These are phyloP conservation scores for Hypericum perforatum DNA, from an alignment of 345 rosid genomes.

Conservation along the genomic window DNA sequence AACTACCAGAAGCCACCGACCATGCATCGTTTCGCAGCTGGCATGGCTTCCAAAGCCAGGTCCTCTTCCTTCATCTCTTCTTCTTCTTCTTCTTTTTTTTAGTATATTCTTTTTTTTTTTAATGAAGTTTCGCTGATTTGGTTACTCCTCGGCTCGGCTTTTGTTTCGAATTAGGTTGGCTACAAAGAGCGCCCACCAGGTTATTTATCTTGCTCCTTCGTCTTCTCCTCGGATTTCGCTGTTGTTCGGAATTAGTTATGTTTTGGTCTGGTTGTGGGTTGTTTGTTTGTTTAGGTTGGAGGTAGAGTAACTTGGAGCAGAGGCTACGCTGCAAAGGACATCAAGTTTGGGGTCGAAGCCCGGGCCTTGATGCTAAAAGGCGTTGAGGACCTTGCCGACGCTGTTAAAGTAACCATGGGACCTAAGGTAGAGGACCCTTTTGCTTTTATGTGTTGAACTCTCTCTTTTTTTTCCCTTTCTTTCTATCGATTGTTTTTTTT, in stretches of 20 bases:
- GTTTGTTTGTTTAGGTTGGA: slow-evolving; percentile 11
- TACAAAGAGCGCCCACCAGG: slow-evolving; percentile 8
- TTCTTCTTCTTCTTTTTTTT: background rate
- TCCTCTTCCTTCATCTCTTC: background rate
- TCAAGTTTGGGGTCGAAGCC: slow-evolving; percentile 21
- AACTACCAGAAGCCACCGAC: background rate
- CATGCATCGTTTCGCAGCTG: slow-evolving; percentile 17
- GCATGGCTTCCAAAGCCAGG: slow-evolving; percentile 17
- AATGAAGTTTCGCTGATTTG: too few relatives aligned
- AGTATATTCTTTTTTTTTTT: background rate
- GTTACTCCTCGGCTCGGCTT: too few relatives aligned
- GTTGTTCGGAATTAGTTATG: background rate
- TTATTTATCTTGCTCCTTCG: slow-evolving; percentile 5
- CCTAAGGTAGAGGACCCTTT: slow-evolving; percentile 10
- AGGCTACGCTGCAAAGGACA: slow-evolving; percentile 18
- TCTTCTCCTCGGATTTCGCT: background rate
- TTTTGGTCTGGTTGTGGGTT: too few relatives aligned
- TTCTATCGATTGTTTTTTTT: too few relatives aligned
- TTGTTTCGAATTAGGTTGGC: slow-evolving; percentile 7
- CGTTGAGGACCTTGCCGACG: slow-evolving; percentile 21
- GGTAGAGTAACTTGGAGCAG: slow-evolving; percentile 17
- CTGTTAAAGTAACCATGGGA: slow-evolving; percentile 22
- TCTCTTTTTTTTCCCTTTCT: too few relatives aligned
- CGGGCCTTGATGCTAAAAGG: slow-evolving; percentile 20
- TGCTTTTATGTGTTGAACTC: background rate